These are phyloP conservation scores for Penicillium sp. DNA, from an alignment of 2,329 filamentous ascomycete species.

Conservation along the genomic window DNA sequence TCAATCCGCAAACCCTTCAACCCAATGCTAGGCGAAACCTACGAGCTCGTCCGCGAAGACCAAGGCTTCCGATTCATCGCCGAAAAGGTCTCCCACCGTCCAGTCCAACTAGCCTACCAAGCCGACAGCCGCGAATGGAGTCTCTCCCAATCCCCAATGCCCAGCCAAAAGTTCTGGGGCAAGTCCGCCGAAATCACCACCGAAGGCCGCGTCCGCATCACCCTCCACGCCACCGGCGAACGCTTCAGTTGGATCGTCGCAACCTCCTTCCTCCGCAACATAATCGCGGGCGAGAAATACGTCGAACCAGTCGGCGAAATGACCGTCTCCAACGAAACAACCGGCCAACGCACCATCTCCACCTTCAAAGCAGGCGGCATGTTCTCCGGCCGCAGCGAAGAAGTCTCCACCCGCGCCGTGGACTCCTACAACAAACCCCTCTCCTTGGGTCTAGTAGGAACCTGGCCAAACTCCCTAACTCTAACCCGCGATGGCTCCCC, in stretches of 20 bases:
- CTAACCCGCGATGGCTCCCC: conserved; percentile 67
- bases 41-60: conserved; percentile 85
- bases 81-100: conserved; percentile 92
- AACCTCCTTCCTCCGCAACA: conserved; percentile 90
- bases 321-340: conserved; percentile 81
- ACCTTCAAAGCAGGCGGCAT: conserved; percentile 95
- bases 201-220: conserved; percentile 81
- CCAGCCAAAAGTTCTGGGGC: conserved; percentile 97
- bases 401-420: conserved; percentile 77
- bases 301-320: conserved; percentile 92
- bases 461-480: conserved; percentile 78
- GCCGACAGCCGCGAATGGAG: conserved; percentile 87
- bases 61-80: conserved; percentile 88
- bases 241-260: conserved; percentile 86
- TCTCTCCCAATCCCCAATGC: conserved; percentile 82
- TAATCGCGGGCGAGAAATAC: conserved; percentile 98
- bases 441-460: conserved; percentile 73
- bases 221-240: conserved; percentile 76
- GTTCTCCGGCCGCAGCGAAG: conserved; percentile 93
- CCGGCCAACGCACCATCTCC: conserved; percentile 79
- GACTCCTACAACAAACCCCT: conserved; percentile 68
- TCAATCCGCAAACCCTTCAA: conserved; percentile 97
- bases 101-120: conserved; percentile 90
- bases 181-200: conserved; percentile 95
- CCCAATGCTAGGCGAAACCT: conserved; percentile 94